Evolutionary conservation across 2,329 filamentous ascomycete species (phyloP).

Genomic region (Aspergillus sp.): DNA sequence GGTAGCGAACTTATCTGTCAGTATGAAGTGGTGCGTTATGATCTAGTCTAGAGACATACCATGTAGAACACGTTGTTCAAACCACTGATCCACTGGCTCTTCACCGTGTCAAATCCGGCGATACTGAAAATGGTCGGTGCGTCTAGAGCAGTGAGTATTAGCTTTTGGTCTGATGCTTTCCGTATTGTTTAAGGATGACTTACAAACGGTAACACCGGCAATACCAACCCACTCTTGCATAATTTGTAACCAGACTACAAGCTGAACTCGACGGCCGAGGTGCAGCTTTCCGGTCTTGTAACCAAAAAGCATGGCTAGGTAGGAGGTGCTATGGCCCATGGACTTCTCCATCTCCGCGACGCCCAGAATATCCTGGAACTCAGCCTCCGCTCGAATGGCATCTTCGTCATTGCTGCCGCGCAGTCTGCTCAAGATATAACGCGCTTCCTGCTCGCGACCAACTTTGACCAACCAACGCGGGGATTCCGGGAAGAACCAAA

Average conservation of each 20-base stretch:
- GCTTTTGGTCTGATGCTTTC: background rate
- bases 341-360: conserved; percentile 63
- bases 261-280: conserved; percentile 65
- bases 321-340: conserved; percentile 54
- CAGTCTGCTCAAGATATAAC: conserved; percentile 63
- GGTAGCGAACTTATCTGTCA: conserved; percentile 56
- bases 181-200: conserved; percentile 8
- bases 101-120: conserved; percentile 62
- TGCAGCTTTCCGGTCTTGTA: conserved; percentile 65
- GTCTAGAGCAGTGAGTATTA: conserved; percentile 25
- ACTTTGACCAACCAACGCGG: conserved; percentile 61
- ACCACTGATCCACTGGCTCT: conserved; percentile 65
- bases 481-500: conserved; percentile 70
- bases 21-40: background rate
- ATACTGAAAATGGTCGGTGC: conserved; percentile 62
- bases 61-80: conserved; percentile 58
- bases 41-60: conserved; percentile 29
- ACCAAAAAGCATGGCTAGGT: conserved; percentile 66
- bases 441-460: conserved; percentile 66
- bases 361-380: conserved; percentile 68
- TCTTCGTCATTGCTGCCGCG: conserved; percentile 60
- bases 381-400: conserved; percentile 55
- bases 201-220: conserved; percentile 64
- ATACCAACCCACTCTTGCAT: conserved; percentile 72
- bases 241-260: conserved; percentile 71